Evolutionary conservation across 164 flowering plant genomes (phyloP).

Genomic region (Hamamelis virginiana): DNA sequence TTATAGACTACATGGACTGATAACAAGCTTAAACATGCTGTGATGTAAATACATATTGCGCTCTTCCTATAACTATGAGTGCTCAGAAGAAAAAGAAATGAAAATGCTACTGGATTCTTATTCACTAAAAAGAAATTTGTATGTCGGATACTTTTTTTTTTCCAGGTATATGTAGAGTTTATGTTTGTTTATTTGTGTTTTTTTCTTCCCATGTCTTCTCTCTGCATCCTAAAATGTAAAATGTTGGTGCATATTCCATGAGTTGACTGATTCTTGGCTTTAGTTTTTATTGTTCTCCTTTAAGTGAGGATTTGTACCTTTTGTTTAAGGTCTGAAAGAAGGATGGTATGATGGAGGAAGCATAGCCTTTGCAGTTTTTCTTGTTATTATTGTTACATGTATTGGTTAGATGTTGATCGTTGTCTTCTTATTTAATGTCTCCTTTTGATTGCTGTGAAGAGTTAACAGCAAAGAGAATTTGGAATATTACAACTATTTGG

Average conservation of each 20-base stretch:
- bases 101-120: too few species aligned
- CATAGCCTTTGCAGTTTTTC: constrained; percentile 74
- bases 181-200: neutral
- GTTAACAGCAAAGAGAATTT: neutral
- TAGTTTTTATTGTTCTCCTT: neutral
- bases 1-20: too few species aligned
- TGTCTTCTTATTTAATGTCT: neutral
- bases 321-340: constrained; percentile 48
- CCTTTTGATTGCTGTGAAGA: neutral
- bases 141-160: too few species aligned
- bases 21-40: too few species aligned
- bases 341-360: constrained; percentile 86
- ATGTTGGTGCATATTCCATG: neutral
- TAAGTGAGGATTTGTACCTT: neutral
- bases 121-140: too few species aligned
- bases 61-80: too few species aligned
- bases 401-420: neutral
- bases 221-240: neutral
- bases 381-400: constrained; percentile 77
- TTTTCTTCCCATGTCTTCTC: neutral
- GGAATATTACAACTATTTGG: too few species aligned
- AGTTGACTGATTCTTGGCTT: neutral
- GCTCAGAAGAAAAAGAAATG: too few species aligned
- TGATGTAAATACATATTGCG: too few species aligned
- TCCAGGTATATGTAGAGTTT: neutral